Evolutionary conservation across 257 asterid species (phyloP).

Genomic region (Solanum piurae): DNA sequence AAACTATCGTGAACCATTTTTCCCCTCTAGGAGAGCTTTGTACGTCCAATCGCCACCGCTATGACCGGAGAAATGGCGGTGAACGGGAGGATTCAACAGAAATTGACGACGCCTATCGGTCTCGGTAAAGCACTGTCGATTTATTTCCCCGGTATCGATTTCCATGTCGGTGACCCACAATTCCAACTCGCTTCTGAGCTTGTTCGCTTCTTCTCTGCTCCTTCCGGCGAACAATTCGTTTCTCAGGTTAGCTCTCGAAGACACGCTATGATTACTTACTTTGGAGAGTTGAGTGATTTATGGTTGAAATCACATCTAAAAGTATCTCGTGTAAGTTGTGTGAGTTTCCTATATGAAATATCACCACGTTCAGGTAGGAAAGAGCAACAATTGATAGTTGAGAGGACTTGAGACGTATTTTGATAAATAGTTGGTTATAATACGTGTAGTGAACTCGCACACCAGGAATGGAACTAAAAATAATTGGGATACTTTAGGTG

Average conservation of each 20-base stretch:
- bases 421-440: background rate
- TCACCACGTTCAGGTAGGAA: background rate
- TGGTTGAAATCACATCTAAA: background rate
- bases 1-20: background rate
- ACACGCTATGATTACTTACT: background rate
- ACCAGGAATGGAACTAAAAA: background rate
- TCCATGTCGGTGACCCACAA: slow-evolving; percentile 36
- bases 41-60: slow-evolving; percentile 2
- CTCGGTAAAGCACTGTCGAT: slow-evolving; percentile 31
- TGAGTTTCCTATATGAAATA: background rate
- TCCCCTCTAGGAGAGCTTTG: background rate
- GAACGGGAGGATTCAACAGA: slow-evolving; percentile 13
- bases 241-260: slow-evolving; percentile 34
- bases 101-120: slow-evolving; percentile 12
- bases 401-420: background rate
- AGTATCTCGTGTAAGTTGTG: background rate
- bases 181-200: slow-evolving; percentile 56
- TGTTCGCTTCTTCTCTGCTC: slow-evolving; percentile 50
- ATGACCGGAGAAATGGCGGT: slow-evolving; percentile 38
- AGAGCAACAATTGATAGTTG: background rate
- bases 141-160: slow-evolving; percentile 43
- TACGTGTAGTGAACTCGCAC: background rate
- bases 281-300: background rate
- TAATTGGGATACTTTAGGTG: background rate
- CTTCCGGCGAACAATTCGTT: slow-evolving; percentile 29